A percentile compares a stretch with the other conserved stretches of the same genome.
Evolutionary conservation across 768 basidiomycete genomes (phyloP).

Genomic region (Leucocoprinus birnbaumii): DNA sequence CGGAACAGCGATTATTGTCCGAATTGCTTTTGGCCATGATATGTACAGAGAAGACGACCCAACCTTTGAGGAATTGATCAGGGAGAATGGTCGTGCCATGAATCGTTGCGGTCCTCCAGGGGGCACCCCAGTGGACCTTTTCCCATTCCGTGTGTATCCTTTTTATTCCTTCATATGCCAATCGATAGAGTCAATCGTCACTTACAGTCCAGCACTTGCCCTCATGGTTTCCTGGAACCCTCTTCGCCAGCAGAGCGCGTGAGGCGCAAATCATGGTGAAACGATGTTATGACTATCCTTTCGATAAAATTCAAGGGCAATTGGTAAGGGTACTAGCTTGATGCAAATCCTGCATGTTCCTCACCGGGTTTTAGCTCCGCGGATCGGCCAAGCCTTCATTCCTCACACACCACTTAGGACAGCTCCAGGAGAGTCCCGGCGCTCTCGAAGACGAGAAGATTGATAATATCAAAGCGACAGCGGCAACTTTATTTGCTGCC

Average conservation of each 20-base stretch:
- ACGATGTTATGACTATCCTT: conserved; percentile 18
- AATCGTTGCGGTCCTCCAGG: conserved; percentile 3
- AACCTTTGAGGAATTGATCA: not conserved
- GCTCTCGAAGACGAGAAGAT: conserved; percentile 29
- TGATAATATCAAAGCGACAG: conserved; percentile 72
- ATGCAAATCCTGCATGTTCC: not conserved
- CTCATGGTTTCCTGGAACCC: conserved; percentile 24
- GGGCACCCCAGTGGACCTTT: conserved; percentile 7
- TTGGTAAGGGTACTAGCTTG: conserved; percentile 11
- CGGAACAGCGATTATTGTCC: not conserved
- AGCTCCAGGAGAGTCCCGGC: conserved; percentile 24
- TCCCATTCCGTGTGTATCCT: not conserved
- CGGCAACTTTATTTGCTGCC: conserved; percentile 74
- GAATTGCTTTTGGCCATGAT: not conserved
- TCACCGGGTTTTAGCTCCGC: not conserved
- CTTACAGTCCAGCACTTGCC: conserved; percentile 18
- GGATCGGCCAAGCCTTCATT: conserved; percentile 38
- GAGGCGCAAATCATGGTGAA: conserved; percentile 4
- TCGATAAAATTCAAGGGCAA: conserved; percentile 13
- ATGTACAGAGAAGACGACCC: not conserved
- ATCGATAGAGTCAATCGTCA: not conserved
- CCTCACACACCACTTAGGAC: conserved; percentile 51
- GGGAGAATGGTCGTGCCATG: not conserved
- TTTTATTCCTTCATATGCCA: too few relatives aligned
- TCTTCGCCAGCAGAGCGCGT: conserved; percentile 16